A percentile compares a stretch with the other conserved stretches of the same genome.
These are phyloP conservation scores for Rauvolfia tetraphylla DNA, from an alignment of 257 asterid species.

Conservation along the genomic window DNA sequence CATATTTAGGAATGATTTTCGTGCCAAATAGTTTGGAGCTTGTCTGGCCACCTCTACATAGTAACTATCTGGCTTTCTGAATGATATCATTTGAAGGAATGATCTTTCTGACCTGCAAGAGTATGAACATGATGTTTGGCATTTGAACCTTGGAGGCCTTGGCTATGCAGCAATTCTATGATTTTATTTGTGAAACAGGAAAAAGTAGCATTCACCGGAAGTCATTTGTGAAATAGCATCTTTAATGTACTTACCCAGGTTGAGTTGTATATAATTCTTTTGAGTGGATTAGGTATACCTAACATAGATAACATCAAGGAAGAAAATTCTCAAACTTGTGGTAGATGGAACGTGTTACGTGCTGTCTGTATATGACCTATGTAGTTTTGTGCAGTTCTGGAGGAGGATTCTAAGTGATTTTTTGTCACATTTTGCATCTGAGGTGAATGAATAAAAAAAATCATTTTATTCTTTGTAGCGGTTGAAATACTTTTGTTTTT, in stretches of 20 bases:
- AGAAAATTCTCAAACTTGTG: not conserved
- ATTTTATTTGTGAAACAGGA: not conserved
- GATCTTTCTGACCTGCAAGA: not conserved
- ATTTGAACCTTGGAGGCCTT: not conserved
- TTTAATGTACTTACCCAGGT: not conserved
- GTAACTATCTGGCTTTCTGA: not conserved
- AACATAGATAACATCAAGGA: not conserved
- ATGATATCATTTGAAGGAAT: not conserved
- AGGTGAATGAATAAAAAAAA: not conserved
- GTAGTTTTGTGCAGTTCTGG: not conserved
- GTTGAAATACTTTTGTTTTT: not conserved
- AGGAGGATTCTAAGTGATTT: not conserved
- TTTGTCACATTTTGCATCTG: not conserved
- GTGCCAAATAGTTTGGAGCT: constrained; percentile 48
- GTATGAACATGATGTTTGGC: not conserved
- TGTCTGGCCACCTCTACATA: not conserved
- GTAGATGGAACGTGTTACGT: not conserved
- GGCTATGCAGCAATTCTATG: not conserved
- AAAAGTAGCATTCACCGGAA: not conserved
- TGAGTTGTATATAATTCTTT: constrained; percentile 14
- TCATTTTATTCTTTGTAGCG: not conserved
- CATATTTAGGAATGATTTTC: constrained; percentile 76
- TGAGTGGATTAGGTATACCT: not conserved
- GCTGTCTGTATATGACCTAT: not conserved
- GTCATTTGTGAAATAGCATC: not conserved